These are phyloP conservation scores for Globisporangium camurandrum DNA, from an alignment of 352 stramenopile genomes.

Conservation along the genomic window DNA sequence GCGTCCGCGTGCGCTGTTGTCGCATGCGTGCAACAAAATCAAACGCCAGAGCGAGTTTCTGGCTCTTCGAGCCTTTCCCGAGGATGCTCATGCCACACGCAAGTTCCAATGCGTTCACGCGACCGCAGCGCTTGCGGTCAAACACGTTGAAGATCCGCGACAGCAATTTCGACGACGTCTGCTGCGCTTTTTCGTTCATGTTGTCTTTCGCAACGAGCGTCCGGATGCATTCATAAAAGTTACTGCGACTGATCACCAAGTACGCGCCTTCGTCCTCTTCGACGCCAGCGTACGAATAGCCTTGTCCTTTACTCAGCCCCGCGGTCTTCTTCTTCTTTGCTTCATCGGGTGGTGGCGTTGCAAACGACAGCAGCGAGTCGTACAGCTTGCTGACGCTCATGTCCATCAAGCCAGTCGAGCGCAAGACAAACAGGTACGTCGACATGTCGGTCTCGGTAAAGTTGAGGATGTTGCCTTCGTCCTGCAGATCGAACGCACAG, in stretches of 20 bases:
- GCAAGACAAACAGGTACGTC: conserved; percentile 79
- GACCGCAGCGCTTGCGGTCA: conserved; percentile 71
- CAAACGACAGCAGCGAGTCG: conserved; percentile 64
- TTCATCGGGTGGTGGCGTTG: conserved; percentile 64
- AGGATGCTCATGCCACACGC: conserved; percentile 82
- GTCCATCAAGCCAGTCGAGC: conserved; percentile 68
- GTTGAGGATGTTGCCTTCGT: conserved; percentile 79
- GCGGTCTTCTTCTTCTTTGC: conserved; percentile 47
- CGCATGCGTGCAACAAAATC: conserved; percentile 85
- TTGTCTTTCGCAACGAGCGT: conserved; percentile 69
- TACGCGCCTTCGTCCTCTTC: conserved; percentile 84
- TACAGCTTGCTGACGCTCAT: conserved; percentile 75
- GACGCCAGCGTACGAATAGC: conserved; percentile 69
- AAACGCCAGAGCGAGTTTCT: conserved; percentile 81
- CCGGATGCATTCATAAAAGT: conserved; percentile 85
- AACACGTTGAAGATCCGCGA: conserved; percentile 83
- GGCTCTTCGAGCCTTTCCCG: conserved; percentile 77
- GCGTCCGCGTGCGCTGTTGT: conserved; percentile 61
- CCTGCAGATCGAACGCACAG: conserved; percentile 81
- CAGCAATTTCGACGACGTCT: conserved; percentile 78
- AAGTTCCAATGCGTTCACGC: conserved; percentile 80
- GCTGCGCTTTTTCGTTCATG: conserved; percentile 79
- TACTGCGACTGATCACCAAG: conserved; percentile 61
- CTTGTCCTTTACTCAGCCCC: conserved; percentile 24
- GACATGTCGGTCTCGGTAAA: conserved; percentile 83